Conservation (phyloP, 805 yeast species). For the Saccharomyces cerevisiae region DNA sequence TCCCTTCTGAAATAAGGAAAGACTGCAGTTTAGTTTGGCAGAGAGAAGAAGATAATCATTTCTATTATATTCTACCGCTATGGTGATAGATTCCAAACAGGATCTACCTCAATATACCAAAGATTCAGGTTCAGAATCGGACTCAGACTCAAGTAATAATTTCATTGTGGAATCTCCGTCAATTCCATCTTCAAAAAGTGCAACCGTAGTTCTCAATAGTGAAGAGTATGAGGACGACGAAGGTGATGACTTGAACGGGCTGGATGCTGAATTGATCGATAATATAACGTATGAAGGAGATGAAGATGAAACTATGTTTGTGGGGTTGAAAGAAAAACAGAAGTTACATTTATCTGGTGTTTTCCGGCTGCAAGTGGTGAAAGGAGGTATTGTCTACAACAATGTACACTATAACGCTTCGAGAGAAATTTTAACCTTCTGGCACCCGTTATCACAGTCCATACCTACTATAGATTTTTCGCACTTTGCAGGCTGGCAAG, state of each 20-base stretch:
- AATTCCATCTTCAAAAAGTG: conserved; percentile 9
- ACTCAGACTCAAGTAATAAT: neutral
- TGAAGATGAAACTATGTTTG: conserved; percentile 6
- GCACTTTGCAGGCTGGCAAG: conserved; percentile 29
- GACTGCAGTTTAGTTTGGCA: neutral
- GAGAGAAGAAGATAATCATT: neutral
- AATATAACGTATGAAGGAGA: conserved; percentile 12
- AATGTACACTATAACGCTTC: conserved; percentile 27
- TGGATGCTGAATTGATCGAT: neutral
- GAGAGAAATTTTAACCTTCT: conserved; percentile 10
- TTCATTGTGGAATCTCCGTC: neutral
- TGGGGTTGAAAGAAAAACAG: conserved; percentile 23
- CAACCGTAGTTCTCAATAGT: conserved; percentile 4
- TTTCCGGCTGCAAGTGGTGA: conserved; percentile 22
- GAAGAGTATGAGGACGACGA: conserved; percentile 14
- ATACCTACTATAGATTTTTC: conserved; percentile 25
- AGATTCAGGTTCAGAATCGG: conserved; percentile 6
- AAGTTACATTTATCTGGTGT: conserved; percentile 21
- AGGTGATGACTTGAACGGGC: conserved; percentile 1
- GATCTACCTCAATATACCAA: neutral
- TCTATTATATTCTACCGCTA: neutral
- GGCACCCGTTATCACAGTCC: conserved; percentile 27
- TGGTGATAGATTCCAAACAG: neutral
- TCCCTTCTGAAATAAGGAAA: neutral
- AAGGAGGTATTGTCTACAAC: conserved; percentile 29